phyloP scores from a whole-genome alignment of 805 yeast species.

The Maudiozyma barnettii region DNA sequence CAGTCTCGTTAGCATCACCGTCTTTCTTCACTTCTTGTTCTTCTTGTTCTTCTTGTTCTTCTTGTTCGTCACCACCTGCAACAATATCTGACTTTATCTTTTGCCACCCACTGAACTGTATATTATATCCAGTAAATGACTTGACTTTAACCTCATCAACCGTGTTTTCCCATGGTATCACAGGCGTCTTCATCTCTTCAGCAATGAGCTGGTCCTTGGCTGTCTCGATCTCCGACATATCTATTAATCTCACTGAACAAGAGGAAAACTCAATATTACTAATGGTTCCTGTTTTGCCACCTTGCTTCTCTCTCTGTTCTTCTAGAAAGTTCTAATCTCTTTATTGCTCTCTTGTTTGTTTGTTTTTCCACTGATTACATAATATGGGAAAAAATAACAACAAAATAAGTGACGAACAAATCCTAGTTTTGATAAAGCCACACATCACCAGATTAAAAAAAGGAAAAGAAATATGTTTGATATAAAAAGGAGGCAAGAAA shows the following conservation, averaged over 20 bases:
- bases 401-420: too few relatives aligned
- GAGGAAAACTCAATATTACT: not conserved
- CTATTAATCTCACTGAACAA: too few relatives aligned
- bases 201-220: constrained; percentile 9
- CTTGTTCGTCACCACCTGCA: too few relatives aligned
- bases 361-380: too few relatives aligned
- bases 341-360: too few relatives aligned
- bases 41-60: not conserved
- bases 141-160: constrained; percentile 12
- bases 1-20: too few relatives aligned
- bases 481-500: too few relatives aligned
- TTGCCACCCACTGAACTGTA: constrained; percentile 4
- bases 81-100: not conserved
- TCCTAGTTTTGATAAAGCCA: too few relatives aligned
- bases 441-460: too few relatives aligned
- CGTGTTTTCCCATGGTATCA: constrained; percentile 11
- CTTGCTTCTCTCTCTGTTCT: not conserved
- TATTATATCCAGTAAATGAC: constrained; percentile 22
- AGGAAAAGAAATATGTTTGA: too few relatives aligned
- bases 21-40: not conserved
- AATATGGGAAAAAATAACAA: too few relatives aligned
- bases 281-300: not conserved
- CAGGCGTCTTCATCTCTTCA: too few relatives aligned
- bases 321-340: not conserved
- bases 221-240: not conserved